Conservation (phyloP, 768 basidiomycete genomes). For the Phaeotremella skinneri region DNA sequence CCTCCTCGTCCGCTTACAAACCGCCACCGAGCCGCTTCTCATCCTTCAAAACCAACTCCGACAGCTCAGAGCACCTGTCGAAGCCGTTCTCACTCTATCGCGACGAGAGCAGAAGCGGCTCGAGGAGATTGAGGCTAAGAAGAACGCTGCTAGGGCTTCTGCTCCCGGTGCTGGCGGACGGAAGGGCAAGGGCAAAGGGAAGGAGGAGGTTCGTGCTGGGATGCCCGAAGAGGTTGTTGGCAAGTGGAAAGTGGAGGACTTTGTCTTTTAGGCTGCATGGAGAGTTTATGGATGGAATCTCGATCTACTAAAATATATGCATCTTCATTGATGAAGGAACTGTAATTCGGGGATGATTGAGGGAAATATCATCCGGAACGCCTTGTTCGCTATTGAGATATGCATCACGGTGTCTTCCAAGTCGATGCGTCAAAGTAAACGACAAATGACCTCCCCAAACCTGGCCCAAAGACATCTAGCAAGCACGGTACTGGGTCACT, state of each 20-base stretch:
- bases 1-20: conserved; percentile 31
- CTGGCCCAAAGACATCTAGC: no score
- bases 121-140: conserved; percentile 15
- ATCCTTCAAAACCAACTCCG: conserved; percentile 36
- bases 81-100: conserved; percentile 42
- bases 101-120: conserved; percentile 28
- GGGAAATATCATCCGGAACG: no score
- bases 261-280: conserved; percentile 20
- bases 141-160: conserved; percentile 12
- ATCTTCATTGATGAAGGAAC: no score
- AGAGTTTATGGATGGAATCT: neutral
- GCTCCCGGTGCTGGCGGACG: neutral
- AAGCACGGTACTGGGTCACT: no score
- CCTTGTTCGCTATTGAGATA: no score
- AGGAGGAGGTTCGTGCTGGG: conserved; percentile 15
- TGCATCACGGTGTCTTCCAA: no score
- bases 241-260: conserved; percentile 35
- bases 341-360: no score
- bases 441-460: no score
- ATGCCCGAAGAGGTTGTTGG: conserved; percentile 27
- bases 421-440: no score
- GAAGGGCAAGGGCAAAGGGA: conserved; percentile 9
- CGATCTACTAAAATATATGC: no score
- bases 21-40: conserved; percentile 29
- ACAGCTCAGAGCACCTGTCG: conserved; percentile 37